Base-by-base conservation (phyloP, 2,329 filamentous ascomycete species). In the Phaeomoniella chlamydospora region DNA sequence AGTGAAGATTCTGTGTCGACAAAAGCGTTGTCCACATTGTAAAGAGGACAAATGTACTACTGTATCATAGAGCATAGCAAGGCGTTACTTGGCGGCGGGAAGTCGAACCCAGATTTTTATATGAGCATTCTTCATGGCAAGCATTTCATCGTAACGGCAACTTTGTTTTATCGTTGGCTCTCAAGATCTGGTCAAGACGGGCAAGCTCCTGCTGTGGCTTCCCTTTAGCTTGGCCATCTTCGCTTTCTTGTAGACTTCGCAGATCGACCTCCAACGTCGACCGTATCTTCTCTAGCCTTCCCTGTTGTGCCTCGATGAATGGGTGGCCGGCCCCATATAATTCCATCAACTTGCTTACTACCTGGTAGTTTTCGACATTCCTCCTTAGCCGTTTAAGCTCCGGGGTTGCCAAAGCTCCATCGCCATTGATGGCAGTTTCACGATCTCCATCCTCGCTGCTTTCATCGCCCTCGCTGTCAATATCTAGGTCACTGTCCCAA, bases 201-300 rank as follows among this genome's bases (percentile, higher is more conserved):
- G 45, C 16, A 31, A 47, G 34, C 33, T 40, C 26, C 33, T 48
- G 44, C 34, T 44, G 46, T 50, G 4, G 59, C 60, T 18, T 43
- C 43, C 39, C 30, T 44, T 41, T n/a, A 53, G 51, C 11, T 60
- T 54, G 15, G 55, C 48, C 11, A 49, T 47, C 34, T 62, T 67
- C 4, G 68, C 65, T 45, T 77, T 70, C 48, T 74, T 72, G 37
- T 4, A 73, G 72, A 29, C 69, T 69, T 38, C 69, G 73, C 18
- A 84, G 55, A 56, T 83, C 78, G 32, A 80, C 57, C 18, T 80
- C 52, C 38, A 83, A 53, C 0, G 74, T 78, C 38, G 73, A 72
- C 40, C 68, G 65, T 15, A 80, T 62, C 45, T 69, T 70, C 26
- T 61, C 52, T 37, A 80, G 53, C 34, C 77, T 60, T 4, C 62